Evolutionary conservation across 805 yeast genomes (phyloP), one percentile per base, ranked within the genome.

Genomic region (Kuraishia capsulata): DNA sequence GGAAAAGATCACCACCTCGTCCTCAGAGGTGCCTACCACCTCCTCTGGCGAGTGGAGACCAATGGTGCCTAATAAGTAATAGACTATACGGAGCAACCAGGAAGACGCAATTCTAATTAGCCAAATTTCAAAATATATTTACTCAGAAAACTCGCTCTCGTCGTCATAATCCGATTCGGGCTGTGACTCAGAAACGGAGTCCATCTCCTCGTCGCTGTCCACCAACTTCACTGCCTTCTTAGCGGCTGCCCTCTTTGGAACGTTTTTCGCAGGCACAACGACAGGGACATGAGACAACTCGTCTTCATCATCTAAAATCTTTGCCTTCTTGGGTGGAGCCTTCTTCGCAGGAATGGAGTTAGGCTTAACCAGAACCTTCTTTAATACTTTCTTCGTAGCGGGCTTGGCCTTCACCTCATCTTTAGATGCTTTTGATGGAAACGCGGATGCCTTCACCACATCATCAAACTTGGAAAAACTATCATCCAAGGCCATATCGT

Each of bases 111-210:
- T n/a, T n/a, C n/a, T n/a, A n/a, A n/a, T n/a, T n/a, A n/a, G n/a
- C n/a, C n/a, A n/a, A n/a, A n/a, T n/a, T n/a, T n/a, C n/a, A n/a
- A n/a, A n/a, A n/a, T n/a, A 14, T 35, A 18, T 25, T 28, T 36
- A 48, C 17, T 44, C 48, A 19, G 38, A 51, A 23, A 18, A 30
- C 6, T 20, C 36, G 14, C 26, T 33, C 13, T n/a, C 36, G 19
- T 45, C 50, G 17, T 48, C 45, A 33, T 48, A 42, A 20, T 44
- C 44, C 30, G 40, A 41, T 11, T 39, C 35, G 3, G 35, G 37
- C n/a, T n/a, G n/a, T n/a, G n/a, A n/a, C 14, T 44, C 46, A 13
- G 23, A 11, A 4, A 33, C 19, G 9, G n/a, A 30, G 19, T 41
- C 52, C 14, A 44, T 44, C 11, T 38, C 37, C 8, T 33, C 36